Evolutionary conservation across 495 filamentous ascomycete species (phyloP), one percentile per base, ranked within the genome.

Genomic region (Evansstolkia leycettana): DNA sequence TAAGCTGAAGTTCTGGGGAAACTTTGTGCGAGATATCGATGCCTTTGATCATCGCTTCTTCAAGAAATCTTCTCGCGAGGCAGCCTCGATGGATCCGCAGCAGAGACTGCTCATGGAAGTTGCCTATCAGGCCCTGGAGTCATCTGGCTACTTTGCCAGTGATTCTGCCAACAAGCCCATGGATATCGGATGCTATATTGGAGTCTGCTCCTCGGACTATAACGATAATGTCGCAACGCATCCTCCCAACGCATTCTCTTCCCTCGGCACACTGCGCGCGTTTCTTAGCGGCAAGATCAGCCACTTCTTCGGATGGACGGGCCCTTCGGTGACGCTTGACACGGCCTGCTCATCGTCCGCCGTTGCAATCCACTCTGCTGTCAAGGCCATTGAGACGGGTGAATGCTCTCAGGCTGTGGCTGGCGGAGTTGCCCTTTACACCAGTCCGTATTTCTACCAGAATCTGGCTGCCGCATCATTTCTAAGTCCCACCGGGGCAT

Each of bases 401-500:
- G 52, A 66, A 24, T 63, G 59, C 23, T 28, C 41, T 12, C 38
- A 41, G 14, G 62, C 62, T 2, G 31, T 68, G 6, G 53, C 59
- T 11, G 60, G 54, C 2, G 60, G 62, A 0, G 43, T 39, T 7
- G 58, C 57, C 36, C 12, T 65, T 8, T 59, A 62, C 13, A 51
- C 50, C 7, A 41, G 39, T 11, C 56, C 58, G 1, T 16, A 41
- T 14, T 18, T 19, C 12, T 56, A 41, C 32, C 51, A 54, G 16
- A 55, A 65, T 18, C 47, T 67, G 2, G 49, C 48, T 4, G 51
- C 39, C n/a, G 62, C 54, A n/a, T 47, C 45, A 0, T 67, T 68
- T 28, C 45, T 68, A 8, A 64, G 58, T 34, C 50, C 53, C 1
- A 55, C 60, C 1, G 57, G 80, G 1, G 68, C 71, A 34, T 84